Evolutionary conservation across 2,329 filamentous ascomycete genomes (phyloP), one percentile per base, ranked within the genome.

Genomic region (Colletotrichum endophyticum): DNA sequence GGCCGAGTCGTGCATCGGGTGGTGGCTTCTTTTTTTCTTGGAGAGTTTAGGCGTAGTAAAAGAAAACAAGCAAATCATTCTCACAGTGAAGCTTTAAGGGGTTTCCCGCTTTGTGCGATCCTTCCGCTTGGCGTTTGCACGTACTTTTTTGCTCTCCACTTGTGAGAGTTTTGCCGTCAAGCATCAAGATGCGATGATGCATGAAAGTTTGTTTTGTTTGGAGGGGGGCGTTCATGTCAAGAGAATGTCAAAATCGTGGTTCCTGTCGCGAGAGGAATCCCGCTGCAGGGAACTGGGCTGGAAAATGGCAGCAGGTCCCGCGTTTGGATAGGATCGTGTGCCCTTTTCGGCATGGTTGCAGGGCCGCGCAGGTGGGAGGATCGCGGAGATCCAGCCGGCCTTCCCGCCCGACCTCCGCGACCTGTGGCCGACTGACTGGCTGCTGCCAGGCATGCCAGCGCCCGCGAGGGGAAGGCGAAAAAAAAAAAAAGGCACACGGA

Each of bases 351-450:
- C 30, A 57, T 25, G 66, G 16, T 53, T 28, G 32, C 32, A 49
- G 63, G 64, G 66, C 49, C 27, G 27, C 25, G 16, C 44, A 53
- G 44, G 22, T 25, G 59, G 57, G 22, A 34, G 70, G 19, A 57
- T 75, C 72, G 72, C 59, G 61, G 61, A 75, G 72, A 75, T 75
- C 34, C 44, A 75, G 34, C 72, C 61, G 72, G 61, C 34, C 53
- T 53, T 75, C 69, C 73, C 73, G 34, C 27, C 27, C 28, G 44
- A 53, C 44, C 44, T 53, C 44, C n/a, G 44, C 44, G 44, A 53
- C 44, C 44, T 53, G 44, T 53, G 44, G 44, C n/a, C 44, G 44
- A 53, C 44, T 49, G 44, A 22, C 44, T 53, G 44, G 44, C 44
- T 53, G 44, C 44, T 53, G 12, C n/a, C 44, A 53, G 44, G 44